Evolutionary conservation across 495 filamentous ascomycete genomes (phyloP).

Genomic region (Neurospora cerealis): DNA sequence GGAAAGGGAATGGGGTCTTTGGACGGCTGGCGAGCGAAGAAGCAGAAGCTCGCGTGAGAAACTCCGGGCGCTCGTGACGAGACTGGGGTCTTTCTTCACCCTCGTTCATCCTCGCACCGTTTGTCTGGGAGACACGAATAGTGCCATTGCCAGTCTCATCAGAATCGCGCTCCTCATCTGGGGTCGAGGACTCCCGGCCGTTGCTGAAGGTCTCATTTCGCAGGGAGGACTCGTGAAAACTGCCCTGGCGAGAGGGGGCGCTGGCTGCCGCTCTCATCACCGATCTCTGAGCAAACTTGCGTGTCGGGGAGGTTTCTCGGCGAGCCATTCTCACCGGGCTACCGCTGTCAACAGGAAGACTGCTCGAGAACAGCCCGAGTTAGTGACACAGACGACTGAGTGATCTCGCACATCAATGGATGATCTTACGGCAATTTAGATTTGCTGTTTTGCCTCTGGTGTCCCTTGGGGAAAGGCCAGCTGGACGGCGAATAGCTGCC

Average conservation of each 20-base stretch:
- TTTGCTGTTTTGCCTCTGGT: not conserved
- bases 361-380: not conserved
- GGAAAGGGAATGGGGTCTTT: not conserved
- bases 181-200: not conserved
- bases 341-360: not conserved
- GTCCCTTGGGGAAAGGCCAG: conserved; percentile 9
- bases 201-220: not conserved
- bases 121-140: not conserved
- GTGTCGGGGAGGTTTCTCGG: not conserved
- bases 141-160: not conserved
- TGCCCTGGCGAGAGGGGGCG: not conserved
- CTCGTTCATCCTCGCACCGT: not conserved
- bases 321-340: not conserved
- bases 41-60: not conserved
- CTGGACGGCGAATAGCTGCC: conserved; percentile 15
- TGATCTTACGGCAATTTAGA: not conserved
- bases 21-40: not conserved
- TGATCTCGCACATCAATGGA: not conserved
- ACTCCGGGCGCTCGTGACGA: not conserved
- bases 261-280: not conserved
- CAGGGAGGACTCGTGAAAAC: not conserved
- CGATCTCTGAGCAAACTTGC: not conserved
- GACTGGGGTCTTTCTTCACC: not conserved
- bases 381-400: not conserved
- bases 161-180: not conserved